phyloP scores from a whole-genome alignment of 1,284 basidiomycete species.

The Phellopilus nigrolimitatus region DNA sequence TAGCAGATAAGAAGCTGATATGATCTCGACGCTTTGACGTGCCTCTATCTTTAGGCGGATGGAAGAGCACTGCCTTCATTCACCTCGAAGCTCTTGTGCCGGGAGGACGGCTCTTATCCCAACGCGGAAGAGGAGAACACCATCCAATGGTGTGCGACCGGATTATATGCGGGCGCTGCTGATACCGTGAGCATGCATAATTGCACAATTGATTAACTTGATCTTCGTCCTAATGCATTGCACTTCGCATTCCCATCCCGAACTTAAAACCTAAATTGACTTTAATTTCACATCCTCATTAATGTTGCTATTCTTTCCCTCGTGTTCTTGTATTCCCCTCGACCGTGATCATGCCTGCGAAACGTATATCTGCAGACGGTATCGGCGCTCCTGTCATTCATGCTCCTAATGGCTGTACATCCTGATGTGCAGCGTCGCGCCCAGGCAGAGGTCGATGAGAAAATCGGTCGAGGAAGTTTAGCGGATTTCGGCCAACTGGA shows the following conservation, averaged over 20 bases:
- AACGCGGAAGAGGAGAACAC: slow-evolving; percentile 32
- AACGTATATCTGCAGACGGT: not conserved
- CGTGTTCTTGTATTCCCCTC: no score
- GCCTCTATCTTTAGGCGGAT: slow-evolving; percentile 23
- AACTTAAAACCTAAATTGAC: no score
- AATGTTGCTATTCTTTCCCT: no score
- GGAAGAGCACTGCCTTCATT: slow-evolving; percentile 21
- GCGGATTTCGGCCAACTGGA: slow-evolving; percentile 17
- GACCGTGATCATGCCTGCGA: not conserved
- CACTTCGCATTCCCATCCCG: no score
- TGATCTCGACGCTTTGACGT: slow-evolving; percentile 31
- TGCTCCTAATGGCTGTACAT: slow-evolving; percentile 31
- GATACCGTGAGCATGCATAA: slow-evolving; percentile 35
- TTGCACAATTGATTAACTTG: no score
- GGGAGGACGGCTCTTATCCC: slow-evolving; percentile 22
- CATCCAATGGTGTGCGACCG: slow-evolving; percentile 41
- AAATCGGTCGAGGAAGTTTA: slow-evolving; percentile 17
- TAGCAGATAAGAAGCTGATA: no score
- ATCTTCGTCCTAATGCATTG: no score
- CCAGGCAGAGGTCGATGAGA: slow-evolving; percentile 38
- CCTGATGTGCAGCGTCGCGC: slow-evolving; percentile 38
- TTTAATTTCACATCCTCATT: no score
- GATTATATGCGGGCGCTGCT: slow-evolving; percentile 39
- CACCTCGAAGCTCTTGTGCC: slow-evolving; percentile 7
- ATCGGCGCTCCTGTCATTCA: slow-evolving; percentile 12